Conservation (phyloP, 2,329 filamentous ascomycete genomes). For the Paracoccidioides lutzii region DNA sequence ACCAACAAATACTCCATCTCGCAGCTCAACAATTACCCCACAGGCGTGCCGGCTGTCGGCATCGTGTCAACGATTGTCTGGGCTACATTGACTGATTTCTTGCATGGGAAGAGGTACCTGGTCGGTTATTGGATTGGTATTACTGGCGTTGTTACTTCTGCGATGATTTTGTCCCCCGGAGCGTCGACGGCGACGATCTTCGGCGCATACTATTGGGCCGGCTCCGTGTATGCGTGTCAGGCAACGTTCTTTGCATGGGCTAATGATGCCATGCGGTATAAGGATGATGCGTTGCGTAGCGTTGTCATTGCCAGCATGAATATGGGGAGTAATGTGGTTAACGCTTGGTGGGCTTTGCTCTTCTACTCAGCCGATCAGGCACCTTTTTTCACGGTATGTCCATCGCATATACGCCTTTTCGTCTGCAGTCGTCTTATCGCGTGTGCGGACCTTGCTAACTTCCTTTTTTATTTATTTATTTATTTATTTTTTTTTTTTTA, state of each 20-base stretch:
- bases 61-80: slow-evolving; percentile 51
- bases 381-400: slow-evolving; percentile 49
- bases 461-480: too few relatives aligned
- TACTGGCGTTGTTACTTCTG: slow-evolving; percentile 50
- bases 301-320: slow-evolving; percentile 64
- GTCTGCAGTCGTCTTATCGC: background rate
- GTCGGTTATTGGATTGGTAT: slow-evolving; percentile 54
- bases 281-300: slow-evolving; percentile 50
- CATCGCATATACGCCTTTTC: background rate
- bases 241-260: slow-evolving; percentile 66
- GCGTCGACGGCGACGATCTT: slow-evolving; percentile 45
- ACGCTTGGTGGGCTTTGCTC: slow-evolving; percentile 60
- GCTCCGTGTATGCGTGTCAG: slow-evolving; percentile 58
- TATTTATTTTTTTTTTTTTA: too few relatives aligned
- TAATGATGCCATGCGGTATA: slow-evolving; percentile 54
- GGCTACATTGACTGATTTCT: slow-evolving; percentile 54
- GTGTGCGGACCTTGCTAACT: slow-evolving; percentile 4
- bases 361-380: slow-evolving; percentile 57
- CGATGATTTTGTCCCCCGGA: slow-evolving; percentile 47
- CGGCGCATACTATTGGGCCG: slow-evolving; percentile 57
- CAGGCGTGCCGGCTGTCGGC: slow-evolving; percentile 40
- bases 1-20: slow-evolving; percentile 35
- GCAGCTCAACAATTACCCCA: slow-evolving; percentile 43
- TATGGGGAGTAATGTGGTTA: slow-evolving; percentile 52
- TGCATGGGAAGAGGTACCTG: slow-evolving; percentile 50